These are phyloP conservation scores for Glycyrrhiza uralensis DNA, from an alignment of 306 rosid genomes.

Conservation along the genomic window DNA sequence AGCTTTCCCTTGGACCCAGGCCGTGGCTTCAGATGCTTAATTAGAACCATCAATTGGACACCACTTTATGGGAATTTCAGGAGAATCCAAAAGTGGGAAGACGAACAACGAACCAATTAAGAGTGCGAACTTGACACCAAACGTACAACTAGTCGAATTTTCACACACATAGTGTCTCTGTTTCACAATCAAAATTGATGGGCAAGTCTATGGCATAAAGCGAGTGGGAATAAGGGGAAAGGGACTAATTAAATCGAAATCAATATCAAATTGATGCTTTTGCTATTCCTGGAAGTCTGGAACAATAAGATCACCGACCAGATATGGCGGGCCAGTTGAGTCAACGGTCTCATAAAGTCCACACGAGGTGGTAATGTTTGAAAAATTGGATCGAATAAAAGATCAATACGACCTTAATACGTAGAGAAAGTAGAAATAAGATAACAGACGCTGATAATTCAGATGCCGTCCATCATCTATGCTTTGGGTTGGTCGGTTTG, in stretches of 20 bases:
- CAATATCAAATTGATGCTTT: not conserved
- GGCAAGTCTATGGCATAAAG: slow-evolving; percentile 16
- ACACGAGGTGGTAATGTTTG: not conserved
- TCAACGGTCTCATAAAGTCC: slow-evolving; percentile 36
- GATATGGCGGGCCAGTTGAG: not conserved
- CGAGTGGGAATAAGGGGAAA: slow-evolving; percentile 7
- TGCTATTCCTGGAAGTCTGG: not conserved
- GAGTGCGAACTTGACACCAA: too few species aligned
- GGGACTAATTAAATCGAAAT: not conserved
- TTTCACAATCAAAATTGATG: slow-evolving; percentile 22
- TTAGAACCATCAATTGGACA: too few species aligned
- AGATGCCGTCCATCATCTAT: slow-evolving; percentile 18
- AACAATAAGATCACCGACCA: slow-evolving; percentile 41
- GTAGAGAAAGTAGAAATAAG: not conserved
- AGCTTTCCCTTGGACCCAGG: too few species aligned
- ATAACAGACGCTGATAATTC: not conserved
- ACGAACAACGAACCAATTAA: too few species aligned
- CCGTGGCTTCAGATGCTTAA: too few species aligned
- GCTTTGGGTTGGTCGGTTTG: not conserved
- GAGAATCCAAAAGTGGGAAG: too few species aligned
- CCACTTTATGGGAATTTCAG: too few species aligned
- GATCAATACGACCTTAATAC: not conserved
- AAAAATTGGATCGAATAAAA: not conserved
- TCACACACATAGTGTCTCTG: not conserved
- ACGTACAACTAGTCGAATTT: not conserved